Percentiles rank a stretch among this genome's conserved stretches.
These are phyloP conservation scores for Saposhnikovia divaricata DNA, from an alignment of 129 eudicot genomes.

Conservation along the genomic window DNA sequence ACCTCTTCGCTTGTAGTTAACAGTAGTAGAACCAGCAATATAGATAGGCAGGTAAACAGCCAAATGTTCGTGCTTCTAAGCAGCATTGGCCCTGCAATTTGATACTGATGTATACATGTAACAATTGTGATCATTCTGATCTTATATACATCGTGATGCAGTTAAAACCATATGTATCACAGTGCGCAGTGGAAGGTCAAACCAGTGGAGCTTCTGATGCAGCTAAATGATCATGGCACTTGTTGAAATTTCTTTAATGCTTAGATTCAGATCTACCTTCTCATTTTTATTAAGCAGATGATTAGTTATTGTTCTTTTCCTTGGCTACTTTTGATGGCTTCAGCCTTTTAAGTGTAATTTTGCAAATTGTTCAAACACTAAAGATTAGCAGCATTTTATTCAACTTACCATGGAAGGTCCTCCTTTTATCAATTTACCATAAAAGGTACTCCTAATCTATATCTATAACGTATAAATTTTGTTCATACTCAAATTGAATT, in stretches of 20 bases:
- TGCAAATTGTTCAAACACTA: background rate
- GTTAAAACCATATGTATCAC: slow-evolving; percentile 6
- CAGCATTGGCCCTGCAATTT: background rate
- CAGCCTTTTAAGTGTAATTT: background rate
- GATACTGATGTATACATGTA: background rate
- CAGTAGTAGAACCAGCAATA: background rate
- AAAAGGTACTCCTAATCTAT: no score
- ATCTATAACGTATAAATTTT: no score
- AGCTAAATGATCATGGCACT: background rate
- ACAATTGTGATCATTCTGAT: background rate
- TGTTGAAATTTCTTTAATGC: background rate
- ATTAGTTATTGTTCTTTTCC: background rate
- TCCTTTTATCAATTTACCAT: background rate
- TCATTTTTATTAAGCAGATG: background rate
- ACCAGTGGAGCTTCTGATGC: background rate
- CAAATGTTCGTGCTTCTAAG: background rate
- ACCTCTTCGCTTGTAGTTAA: background rate
- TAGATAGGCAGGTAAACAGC: background rate
- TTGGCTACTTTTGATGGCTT: background rate
- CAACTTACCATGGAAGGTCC: no score
- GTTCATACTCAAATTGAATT: no score
- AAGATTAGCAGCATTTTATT: background rate
- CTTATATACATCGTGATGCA: background rate
- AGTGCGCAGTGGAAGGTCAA: background rate
- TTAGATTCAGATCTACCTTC: background rate